A percentile compares a stretch with the other conserved stretches of the same genome.
Conservation (phyloP, 2,329 filamentous ascomycete genomes). For the Trichophyton benhamiae region DNA sequence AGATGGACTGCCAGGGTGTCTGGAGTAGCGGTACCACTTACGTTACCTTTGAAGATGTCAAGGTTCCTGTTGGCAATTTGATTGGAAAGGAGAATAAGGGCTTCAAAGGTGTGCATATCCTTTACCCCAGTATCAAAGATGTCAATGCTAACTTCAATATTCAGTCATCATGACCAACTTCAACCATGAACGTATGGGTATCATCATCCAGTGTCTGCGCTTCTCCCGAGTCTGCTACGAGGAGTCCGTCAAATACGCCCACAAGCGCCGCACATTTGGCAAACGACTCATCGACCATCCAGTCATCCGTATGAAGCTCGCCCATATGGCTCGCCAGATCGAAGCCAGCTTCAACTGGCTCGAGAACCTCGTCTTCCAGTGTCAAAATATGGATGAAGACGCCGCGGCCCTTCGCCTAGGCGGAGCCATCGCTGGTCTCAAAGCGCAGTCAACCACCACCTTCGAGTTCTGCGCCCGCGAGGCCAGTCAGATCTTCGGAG, state of each 20-base stretch:
- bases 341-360: conserved; percentile 96
- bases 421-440: conserved; percentile 83
- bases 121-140: background rate
- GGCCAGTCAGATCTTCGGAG: conserved; percentile 94
- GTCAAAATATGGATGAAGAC: conserved; percentile 80
- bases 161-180: conserved; percentile 97
- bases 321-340: conserved; percentile 96
- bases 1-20: conserved; percentile 98
- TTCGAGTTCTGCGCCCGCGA: conserved; percentile 98
- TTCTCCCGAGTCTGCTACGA: conserved; percentile 97
- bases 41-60: conserved; percentile 96
- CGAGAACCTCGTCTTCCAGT: conserved; percentile 89
- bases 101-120: conserved; percentile 56
- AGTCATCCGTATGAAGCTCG: conserved; percentile 93
- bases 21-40: conserved; percentile 94
- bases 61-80: conserved; percentile 97
- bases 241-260: conserved; percentile 89
- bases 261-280: conserved; percentile 94
- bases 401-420: conserved; percentile 94
- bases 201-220: conserved; percentile 92
- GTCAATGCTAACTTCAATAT: background rate
- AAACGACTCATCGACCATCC: conserved; percentile 94
- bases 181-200: conserved; percentile 97
- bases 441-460: conserved; percentile 84
- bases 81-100: conserved; percentile 97